A percentile compares a stretch with the other conserved stretches of the same genome.
Conservation (phyloP, 1,284 basidiomycete genomes). For the Acaromyces ingoldii region DNA sequence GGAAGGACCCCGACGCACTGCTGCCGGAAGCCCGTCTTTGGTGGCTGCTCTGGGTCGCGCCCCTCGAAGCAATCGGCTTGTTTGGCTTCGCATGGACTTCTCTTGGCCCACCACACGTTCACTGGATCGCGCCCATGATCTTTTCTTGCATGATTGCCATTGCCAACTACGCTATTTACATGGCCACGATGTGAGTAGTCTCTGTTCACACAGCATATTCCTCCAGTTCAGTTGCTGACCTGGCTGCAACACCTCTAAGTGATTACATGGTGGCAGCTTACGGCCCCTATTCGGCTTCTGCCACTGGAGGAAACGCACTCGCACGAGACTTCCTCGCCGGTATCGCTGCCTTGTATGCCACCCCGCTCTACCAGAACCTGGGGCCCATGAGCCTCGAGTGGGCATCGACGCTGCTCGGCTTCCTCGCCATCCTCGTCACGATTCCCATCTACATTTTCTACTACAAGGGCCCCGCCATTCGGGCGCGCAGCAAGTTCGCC, state of each 20-base stretch:
- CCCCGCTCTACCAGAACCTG: slow-evolving; percentile 51
- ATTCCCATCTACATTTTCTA: slow-evolving; percentile 55
- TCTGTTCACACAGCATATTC: too few relatives aligned
- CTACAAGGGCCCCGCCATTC: slow-evolving; percentile 51
- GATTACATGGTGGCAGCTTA: slow-evolving; percentile 53
- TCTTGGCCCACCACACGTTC: slow-evolving; percentile 48
- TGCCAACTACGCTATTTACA: slow-evolving; percentile 49
- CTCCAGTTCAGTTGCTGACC: too few relatives aligned
- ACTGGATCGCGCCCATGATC: slow-evolving; percentile 55
- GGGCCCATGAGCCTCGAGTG: slow-evolving; percentile 45
- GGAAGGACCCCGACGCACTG: slow-evolving; percentile 35
- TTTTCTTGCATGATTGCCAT: slow-evolving; percentile 53
- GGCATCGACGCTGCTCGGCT: slow-evolving; percentile 52
- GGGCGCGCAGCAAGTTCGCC: slow-evolving; percentile 52
- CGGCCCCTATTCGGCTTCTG: slow-evolving; percentile 53
- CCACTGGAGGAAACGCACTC: slow-evolving; percentile 50
- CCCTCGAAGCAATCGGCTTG: slow-evolving; percentile 53
- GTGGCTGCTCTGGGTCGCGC: slow-evolving; percentile 51
- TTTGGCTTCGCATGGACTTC: slow-evolving; percentile 55
- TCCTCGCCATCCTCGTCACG: slow-evolving; percentile 51
- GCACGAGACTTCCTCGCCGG: slow-evolving; percentile 53
- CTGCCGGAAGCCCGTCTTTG: slow-evolving; percentile 52
- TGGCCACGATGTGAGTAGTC: slow-evolving; percentile 53
- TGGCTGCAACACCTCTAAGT: too few relatives aligned
- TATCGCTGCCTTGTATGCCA: slow-evolving; percentile 51